phyloP scores from a whole-genome alignment of 352 stramenopile genomes.

The Phytophthora niederhauseri region DNA sequence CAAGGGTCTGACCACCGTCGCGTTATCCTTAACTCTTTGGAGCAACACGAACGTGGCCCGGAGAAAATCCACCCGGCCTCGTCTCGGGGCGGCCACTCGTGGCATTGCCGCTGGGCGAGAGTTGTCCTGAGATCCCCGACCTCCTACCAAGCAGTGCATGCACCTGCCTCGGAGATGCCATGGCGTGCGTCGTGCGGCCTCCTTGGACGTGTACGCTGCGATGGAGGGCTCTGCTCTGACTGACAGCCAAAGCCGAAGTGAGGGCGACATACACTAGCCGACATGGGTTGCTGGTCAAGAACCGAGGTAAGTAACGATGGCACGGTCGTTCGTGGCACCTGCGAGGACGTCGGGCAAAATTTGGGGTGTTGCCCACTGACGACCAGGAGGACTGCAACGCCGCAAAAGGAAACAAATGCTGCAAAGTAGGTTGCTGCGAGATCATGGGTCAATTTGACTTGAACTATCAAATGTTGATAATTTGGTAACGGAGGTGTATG shows the following conservation, averaged over 20 bases:
- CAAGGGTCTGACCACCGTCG: constrained; percentile 13
- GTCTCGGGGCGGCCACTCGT: constrained; percentile 13
- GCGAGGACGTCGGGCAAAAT: constrained; percentile 21
- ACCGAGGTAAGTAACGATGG: not conserved
- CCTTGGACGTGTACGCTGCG: too few relatives aligned
- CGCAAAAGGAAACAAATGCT: constrained; percentile 10
- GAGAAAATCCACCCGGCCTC: constrained; percentile 19
- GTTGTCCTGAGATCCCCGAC: constrained; percentile 1
- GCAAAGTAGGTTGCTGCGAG: not conserved
- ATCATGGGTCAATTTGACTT: not conserved
- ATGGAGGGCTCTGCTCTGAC: not conserved
- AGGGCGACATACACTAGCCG: constrained; percentile 15
- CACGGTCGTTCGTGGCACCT: constrained; percentile 15
- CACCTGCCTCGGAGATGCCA: not conserved
- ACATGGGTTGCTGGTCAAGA: constrained; percentile 18
- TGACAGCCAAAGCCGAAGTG: constrained; percentile 3
- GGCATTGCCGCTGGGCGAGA: constrained; percentile 3
- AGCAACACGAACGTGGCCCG: constrained; percentile 6
- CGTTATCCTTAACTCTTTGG: constrained; percentile 1
- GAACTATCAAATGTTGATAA: not conserved
- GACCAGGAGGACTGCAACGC: not conserved
- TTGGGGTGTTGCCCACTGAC: constrained; percentile 18
- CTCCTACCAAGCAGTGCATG: not conserved
- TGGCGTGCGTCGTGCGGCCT: not conserved
- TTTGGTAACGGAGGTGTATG: not conserved